Evolutionary conservation across 202 grass and related monocot genomes (phyloP), one percentile per base, ranked within the genome.

Genomic region (Sporobolus alterniflorus): DNA sequence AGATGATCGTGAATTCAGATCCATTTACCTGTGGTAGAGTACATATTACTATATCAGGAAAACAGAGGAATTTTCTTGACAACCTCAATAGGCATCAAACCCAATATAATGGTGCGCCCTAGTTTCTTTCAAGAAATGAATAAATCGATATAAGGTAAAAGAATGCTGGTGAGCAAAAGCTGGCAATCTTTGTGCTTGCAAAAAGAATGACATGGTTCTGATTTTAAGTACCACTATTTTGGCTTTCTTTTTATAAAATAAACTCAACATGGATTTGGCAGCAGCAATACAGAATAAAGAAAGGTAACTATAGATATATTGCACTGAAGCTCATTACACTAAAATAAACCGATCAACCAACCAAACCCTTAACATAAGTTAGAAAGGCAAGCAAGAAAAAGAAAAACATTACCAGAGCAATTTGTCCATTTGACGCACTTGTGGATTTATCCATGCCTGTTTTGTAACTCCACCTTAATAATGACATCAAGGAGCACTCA

Each of bases 381-480:
- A 84, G 26, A 76, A 36, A 75, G 61, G 73, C 54, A 74, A 79
- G 49, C 7, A 2, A 6, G 36, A n/a, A 57, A 74, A 34, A 54
- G 63, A 47, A 39, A 77, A 56, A 11, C 7, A 16, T 78, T 81
- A 95, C 96, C 90, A 98, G 48, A 85, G 91, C 79, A 87, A 98
- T 90, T 82, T 90, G 89, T 64, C 92, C 93, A 73, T 95, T 94
- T 74, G 87, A 88, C 51, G 87, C 90, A 83, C 92, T 92, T 47
- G 90, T 94, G 60, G 92, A 89, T 86, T 90, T 98, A 61, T 94
- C 91, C 96, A 95, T 95, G 89, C 90, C 94, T 73, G 93, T 92
- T 82, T 95, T 98, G 84, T 95, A 98, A 84, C 91, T 98, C 93
- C 96, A 98, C 77, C 93, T 90, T 85, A 95, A 89, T 76, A 92